A percentile compares a stretch with the other conserved stretches of the same genome.
phyloP scores from a whole-genome alignment of 2,329 filamentous ascomycete species.

The Huntiella bhutanensis region DNA sequence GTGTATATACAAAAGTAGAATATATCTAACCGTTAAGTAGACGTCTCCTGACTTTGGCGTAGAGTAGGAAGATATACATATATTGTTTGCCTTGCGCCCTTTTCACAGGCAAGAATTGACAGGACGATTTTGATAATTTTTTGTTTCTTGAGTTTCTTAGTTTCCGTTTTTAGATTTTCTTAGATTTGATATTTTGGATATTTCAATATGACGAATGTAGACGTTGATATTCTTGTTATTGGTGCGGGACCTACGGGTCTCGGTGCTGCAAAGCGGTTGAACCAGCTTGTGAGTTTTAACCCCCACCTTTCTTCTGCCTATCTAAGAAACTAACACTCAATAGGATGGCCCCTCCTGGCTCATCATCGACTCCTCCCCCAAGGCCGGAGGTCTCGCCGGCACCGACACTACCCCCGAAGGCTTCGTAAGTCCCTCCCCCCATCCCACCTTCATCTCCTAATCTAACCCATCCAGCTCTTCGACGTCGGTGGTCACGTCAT shows the following conservation, averaged over 20 bases:
- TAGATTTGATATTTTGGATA: background rate
- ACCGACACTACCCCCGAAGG: conserved; percentile 91
- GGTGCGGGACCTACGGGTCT: conserved; percentile 94
- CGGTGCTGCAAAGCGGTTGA: conserved; percentile 90
- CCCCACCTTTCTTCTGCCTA: conserved; percentile 12
- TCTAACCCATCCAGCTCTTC: conserved; percentile 49
- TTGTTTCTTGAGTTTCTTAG: background rate
- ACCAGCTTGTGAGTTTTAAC: conserved; percentile 64
- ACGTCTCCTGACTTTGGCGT: too few species aligned
- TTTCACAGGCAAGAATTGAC: background rate
- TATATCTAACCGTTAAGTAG: too few species aligned
- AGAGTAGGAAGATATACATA: too few species aligned
- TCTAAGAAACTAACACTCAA: conserved; percentile 14
- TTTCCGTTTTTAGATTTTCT: background rate
- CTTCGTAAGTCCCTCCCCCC: conserved; percentile 51
- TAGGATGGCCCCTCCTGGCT: conserved; percentile 88
- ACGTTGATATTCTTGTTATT: conserved; percentile 69
- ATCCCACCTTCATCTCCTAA: conserved; percentile 2
- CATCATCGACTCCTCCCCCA: conserved; percentile 83
- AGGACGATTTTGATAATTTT: background rate
- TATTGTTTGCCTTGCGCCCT: background rate
- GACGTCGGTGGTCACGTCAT: conserved; percentile 97
- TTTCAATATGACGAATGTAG: background rate
- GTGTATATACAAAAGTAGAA: too few species aligned
- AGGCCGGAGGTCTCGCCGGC: conserved; percentile 83